phyloP scores from a whole-genome alignment of 495 filamentous ascomycete species.

The Penicillium herquei region DNA sequence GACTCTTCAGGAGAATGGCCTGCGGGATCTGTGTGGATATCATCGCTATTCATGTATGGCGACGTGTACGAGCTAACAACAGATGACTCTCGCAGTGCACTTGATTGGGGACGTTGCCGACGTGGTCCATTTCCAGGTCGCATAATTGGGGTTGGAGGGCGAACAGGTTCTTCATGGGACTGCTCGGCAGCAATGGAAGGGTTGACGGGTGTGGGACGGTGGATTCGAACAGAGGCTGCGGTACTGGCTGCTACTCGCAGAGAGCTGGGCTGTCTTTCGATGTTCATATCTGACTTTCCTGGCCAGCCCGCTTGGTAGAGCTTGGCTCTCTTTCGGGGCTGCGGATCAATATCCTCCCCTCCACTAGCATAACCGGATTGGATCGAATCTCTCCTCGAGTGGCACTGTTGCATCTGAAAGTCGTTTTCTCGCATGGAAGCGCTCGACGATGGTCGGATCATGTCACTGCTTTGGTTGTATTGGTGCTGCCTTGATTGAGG shows the following conservation, averaged over 20 bases:
- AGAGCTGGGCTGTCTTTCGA: constrained; percentile 68
- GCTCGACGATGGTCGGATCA: constrained; percentile 49
- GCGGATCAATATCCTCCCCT: constrained; percentile 63
- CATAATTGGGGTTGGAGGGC: constrained; percentile 82
- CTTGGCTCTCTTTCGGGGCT: constrained; percentile 69
- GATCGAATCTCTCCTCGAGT: constrained; percentile 36
- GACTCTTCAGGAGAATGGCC: constrained; percentile 46
- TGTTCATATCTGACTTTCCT: constrained; percentile 62
- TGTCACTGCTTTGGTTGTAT: constrained; percentile 27
- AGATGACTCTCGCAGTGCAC: constrained; percentile 46
- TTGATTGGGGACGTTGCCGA: constrained; percentile 33
- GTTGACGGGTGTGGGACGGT: constrained; percentile 68
- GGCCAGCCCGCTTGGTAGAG: constrained; percentile 66
- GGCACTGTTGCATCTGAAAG: constrained; percentile 27
- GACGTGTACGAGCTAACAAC: constrained; percentile 42
- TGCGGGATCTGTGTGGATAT: constrained; percentile 29
- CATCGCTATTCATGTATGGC: constrained; percentile 47
- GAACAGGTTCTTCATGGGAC: constrained; percentile 71
- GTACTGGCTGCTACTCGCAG: constrained; percentile 86
- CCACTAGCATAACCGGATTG: constrained; percentile 62
- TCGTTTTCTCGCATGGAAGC: constrained; percentile 44
- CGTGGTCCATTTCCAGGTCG: constrained; percentile 31
- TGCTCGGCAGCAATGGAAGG: constrained; percentile 48
- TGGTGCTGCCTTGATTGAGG: constrained; percentile 20
- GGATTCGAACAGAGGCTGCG: constrained; percentile 79